These are phyloP conservation scores for Magnusiomyces fungicola DNA, from an alignment of 1,139 yeast genomes.

Conservation along the genomic window DNA sequence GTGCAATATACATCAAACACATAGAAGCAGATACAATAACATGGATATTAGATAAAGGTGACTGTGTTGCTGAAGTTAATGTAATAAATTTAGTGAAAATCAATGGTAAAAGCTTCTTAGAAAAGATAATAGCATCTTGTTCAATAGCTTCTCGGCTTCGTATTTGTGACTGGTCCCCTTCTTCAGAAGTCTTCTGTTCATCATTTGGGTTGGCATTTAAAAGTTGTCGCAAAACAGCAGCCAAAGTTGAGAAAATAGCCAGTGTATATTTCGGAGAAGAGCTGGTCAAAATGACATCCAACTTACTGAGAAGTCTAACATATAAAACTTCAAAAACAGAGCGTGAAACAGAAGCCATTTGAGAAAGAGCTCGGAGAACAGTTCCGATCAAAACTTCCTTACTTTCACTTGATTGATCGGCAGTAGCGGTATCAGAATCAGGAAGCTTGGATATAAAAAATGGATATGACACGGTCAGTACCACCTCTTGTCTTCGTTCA, in stretches of 20 bases:
- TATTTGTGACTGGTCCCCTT: too few species aligned
- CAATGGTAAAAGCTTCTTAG: conserved; percentile 12
- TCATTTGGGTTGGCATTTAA: conserved; percentile 17
- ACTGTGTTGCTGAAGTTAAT: neutral
- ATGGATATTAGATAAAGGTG: neutral
- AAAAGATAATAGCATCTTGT: conserved; percentile 6
- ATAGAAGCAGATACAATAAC: conserved; percentile 3
- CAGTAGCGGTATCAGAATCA: conserved; percentile 26
- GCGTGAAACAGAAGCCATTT: conserved; percentile 26
- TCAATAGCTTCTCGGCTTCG: neutral
- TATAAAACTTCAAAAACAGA: conserved; percentile 31
- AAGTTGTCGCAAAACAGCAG: conserved; percentile 19
- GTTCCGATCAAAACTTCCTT: conserved; percentile 9
- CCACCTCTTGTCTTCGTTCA: conserved; percentile 36
- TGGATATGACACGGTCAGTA: conserved; percentile 57
- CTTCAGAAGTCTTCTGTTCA: neutral
- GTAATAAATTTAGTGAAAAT: conserved; percentile 11
- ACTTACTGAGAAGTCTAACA: conserved; percentile 30
- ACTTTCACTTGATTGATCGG: conserved; percentile 20
- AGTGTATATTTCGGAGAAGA: conserved; percentile 19
- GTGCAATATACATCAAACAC: neutral
- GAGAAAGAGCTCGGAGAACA: conserved; percentile 28
- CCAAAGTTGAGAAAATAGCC: conserved; percentile 21
- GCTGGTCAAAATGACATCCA: conserved; percentile 19
- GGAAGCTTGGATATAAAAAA: conserved; percentile 49